These are phyloP conservation scores for Lasiosphaeriaceae sp. DNA, from an alignment of 495 filamentous ascomycete genomes.

Conservation along the genomic window DNA sequence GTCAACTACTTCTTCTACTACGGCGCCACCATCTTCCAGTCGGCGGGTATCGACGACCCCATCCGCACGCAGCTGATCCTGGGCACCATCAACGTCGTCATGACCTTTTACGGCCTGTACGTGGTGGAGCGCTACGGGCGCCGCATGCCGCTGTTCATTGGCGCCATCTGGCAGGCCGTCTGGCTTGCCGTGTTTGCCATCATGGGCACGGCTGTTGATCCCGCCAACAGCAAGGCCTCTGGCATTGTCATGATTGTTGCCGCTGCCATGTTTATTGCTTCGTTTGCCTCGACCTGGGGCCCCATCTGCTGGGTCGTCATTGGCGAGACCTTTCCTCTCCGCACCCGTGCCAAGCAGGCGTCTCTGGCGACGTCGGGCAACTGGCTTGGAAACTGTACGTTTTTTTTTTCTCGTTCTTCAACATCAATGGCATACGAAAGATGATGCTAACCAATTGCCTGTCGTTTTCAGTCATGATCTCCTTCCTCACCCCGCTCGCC, in stretches of 20 bases:
- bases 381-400: conserved; percentile 70
- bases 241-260: conserved; percentile 72
- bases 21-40: conserved; percentile 55
- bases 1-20: conserved; percentile 59
- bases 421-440: not conserved
- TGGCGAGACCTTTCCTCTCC: conserved; percentile 70
- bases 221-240: conserved; percentile 44
- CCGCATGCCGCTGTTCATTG: conserved; percentile 59
- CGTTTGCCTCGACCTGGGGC: conserved; percentile 68
- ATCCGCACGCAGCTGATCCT: conserved; percentile 67
- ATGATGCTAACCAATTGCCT: not conserved
- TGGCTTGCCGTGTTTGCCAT: conserved; percentile 70
- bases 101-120: conserved; percentile 64
- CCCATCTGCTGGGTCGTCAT: conserved; percentile 75
- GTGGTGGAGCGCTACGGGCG: conserved; percentile 65
- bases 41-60: conserved; percentile 59
- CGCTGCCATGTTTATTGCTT: conserved; percentile 64
- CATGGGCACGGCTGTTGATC: conserved; percentile 48
- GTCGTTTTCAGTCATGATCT: conserved; percentile 54
- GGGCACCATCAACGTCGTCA: conserved; percentile 65
- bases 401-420: not conserved
- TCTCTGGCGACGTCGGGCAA: conserved; percentile 70
- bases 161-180: conserved; percentile 61
- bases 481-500: conserved; percentile 81
- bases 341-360: conserved; percentile 67